A percentile compares a stretch with the other conserved stretches of the same genome.
Evolutionary conservation across 2,329 filamentous ascomycete species (phyloP).

Genomic region (Coleophoma crateriformis): DNA sequence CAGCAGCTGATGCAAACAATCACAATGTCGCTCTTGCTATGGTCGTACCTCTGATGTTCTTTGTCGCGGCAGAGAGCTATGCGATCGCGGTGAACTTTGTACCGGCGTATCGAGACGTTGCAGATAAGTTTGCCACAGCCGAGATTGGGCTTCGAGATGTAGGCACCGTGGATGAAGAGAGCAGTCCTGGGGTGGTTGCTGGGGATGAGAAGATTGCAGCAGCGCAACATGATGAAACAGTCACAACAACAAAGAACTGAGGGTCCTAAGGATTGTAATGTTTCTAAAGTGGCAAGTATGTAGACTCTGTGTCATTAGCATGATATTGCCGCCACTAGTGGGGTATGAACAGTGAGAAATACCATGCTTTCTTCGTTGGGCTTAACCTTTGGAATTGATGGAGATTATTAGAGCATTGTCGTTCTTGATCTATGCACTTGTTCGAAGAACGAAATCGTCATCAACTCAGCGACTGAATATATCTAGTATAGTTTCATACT

Average conservation of each 20-base stretch:
- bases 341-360: too few species aligned
- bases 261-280: too few species aligned
- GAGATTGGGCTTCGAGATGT: slow-evolving; percentile 7
- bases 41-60: slow-evolving; percentile 41
- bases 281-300: too few species aligned
- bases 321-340: too few species aligned
- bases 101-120: slow-evolving; percentile 15
- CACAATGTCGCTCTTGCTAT: slow-evolving; percentile 22
- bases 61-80: slow-evolving; percentile 40
- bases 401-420: too few species aligned
- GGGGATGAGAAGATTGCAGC: slow-evolving; percentile 7
- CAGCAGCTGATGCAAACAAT: slow-evolving; percentile 24
- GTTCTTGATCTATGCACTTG: too few species aligned
- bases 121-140: slow-evolving; percentile 11
- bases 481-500: too few species aligned
- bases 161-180: slow-evolving; percentile 6
- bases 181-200: slow-evolving; percentile 2
- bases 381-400: too few species aligned
- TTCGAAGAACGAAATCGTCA: too few species aligned
- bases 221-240: neutral
- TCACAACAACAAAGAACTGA: neutral
- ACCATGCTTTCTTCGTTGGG: too few species aligned
- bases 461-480: too few species aligned
- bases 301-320: too few species aligned
- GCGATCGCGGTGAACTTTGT: slow-evolving; percentile 32